Conservation (phyloP, 306 rosid genomes). For the Dryas alaskensis region DNA sequence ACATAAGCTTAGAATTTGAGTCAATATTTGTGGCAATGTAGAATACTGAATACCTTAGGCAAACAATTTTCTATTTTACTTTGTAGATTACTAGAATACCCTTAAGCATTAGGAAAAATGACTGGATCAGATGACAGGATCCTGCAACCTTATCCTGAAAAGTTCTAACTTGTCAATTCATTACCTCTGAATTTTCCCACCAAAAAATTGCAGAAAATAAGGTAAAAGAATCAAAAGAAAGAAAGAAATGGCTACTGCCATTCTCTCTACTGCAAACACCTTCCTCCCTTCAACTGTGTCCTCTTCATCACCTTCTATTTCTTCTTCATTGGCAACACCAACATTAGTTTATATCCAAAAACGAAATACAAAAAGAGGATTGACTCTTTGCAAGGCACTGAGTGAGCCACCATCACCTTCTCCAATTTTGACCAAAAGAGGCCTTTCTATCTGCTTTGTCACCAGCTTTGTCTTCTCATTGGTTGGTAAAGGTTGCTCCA, state of each 20-base stretch:
- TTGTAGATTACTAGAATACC: conserved; percentile 10
- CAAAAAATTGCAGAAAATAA: conserved; percentile 19
- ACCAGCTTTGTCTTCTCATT: conserved; percentile 51
- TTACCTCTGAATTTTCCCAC: conserved; percentile 38
- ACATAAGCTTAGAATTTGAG: too few species aligned
- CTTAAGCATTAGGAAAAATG: conserved; percentile 29
- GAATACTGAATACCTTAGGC: too few species aligned
- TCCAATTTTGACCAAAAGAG: conserved; percentile 58
- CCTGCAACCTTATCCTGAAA: conserved; percentile 75
- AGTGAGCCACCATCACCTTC: conserved; percentile 19
- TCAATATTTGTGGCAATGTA: too few species aligned
- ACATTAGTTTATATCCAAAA: conserved; percentile 28
- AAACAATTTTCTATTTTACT: not conserved
- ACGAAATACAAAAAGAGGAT: conserved; percentile 32
- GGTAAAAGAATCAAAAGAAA: conserved; percentile 1
- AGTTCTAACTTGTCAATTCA: conserved; percentile 42
- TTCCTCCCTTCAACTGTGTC: conserved; percentile 33
- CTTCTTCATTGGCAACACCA: conserved; percentile 30
- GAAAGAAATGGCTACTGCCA: conserved; percentile 56
- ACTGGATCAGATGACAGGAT: conserved; percentile 62
- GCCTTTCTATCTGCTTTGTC: conserved; percentile 44
- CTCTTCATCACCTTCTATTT: conserved; percentile 33
- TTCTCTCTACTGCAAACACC: conserved; percentile 62
- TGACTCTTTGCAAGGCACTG: conserved; percentile 46
- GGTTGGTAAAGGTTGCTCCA: conserved; percentile 39